Base-by-base conservation (phyloP, 176 grass and related monocot species). In the Aegilops longissima region DNA sequence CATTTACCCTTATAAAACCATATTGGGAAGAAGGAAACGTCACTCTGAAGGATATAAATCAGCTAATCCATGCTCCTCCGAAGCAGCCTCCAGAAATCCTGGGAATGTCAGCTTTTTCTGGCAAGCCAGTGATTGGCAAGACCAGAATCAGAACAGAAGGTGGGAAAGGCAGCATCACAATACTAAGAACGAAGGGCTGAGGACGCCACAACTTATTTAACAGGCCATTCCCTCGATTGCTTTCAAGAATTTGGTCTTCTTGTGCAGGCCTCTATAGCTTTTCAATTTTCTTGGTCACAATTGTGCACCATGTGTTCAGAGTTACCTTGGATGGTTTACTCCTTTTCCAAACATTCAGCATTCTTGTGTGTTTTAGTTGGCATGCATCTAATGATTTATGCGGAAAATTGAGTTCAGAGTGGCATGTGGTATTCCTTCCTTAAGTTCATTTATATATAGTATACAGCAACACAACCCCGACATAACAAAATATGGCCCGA, bases 161-260 rank as follows among this genome's bases (percentile, higher is more conserved):
- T n/a, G 96, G 93, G 9, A 96, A 91, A 89, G 96, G 96, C 76
- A 92, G 96, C 92, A 96, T 98, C 81, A 98, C 96, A 31, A 92
- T 98, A 87, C 49, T 98, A 68, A 94, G 92, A 89, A 98, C 96
- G 8, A 95, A 94, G 76, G 91, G 90, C 76, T 92, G 93, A 98
- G 36, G 56, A 29, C 39, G 45, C 16, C 24, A 70, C 34, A 31
- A 18, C 47, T 76, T 81, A 69, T 83, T 80, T 89, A 54, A 74
- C 47, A 47, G 54, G 38, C 39, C 76, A 84, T 77, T 81, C 70
- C 64, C 49, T 85, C 38, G 31, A 88, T 91, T 77, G 62, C 70
- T 88, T 63, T 63, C 21, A 59, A 62, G 85, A 54, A 38, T 79
- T 49, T 68, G 82, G 38, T 77, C 69, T 64, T 75, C 62, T 56